Evolutionary conservation across 495 filamentous ascomycete species (phyloP).

Genomic region (Podospora bellae-mahoneyi): DNA sequence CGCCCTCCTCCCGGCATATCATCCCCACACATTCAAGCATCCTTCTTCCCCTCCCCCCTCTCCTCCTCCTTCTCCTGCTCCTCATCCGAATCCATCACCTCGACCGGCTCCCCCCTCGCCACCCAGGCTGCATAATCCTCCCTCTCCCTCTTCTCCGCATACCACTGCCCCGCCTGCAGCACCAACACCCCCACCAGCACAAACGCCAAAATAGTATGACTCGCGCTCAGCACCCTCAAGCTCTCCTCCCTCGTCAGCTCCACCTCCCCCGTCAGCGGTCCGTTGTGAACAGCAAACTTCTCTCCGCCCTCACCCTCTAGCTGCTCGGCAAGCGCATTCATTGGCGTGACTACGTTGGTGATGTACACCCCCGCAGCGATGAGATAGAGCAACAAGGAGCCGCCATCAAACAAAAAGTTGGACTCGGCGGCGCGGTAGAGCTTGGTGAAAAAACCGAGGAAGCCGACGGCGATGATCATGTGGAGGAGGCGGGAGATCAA

Average conservation of each 20-base stretch:
- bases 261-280: conserved; percentile 41
- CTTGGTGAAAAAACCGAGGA: conserved; percentile 87
- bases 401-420: conserved; percentile 96
- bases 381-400: conserved; percentile 84
- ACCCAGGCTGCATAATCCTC: conserved; percentile 55
- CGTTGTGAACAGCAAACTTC: conserved; percentile 52
- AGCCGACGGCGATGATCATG: conserved; percentile 83
- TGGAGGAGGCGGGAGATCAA: conserved; percentile 90
- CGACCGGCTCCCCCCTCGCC: conserved; percentile 24
- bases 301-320: conserved; percentile 31
- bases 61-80: conserved; percentile 42
- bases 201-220: conserved; percentile 90
- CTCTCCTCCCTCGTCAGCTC: conserved; percentile 74
- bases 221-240: conserved; percentile 86
- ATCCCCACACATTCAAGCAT: not conserved
- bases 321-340: conserved; percentile 62
- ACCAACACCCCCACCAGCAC: conserved; percentile 88
- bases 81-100: conserved; percentile 55
- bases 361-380: conserved; percentile 88
- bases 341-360: conserved; percentile 90
- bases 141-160: conserved; percentile 87
- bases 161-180: conserved; percentile 97
- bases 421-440: conserved; percentile 87
- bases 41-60: conserved; percentile 18
- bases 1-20: not conserved